Base-by-base conservation (phyloP, 2,329 filamentous ascomycete genomes). In the Cryphonectria nitschkei region DNA sequence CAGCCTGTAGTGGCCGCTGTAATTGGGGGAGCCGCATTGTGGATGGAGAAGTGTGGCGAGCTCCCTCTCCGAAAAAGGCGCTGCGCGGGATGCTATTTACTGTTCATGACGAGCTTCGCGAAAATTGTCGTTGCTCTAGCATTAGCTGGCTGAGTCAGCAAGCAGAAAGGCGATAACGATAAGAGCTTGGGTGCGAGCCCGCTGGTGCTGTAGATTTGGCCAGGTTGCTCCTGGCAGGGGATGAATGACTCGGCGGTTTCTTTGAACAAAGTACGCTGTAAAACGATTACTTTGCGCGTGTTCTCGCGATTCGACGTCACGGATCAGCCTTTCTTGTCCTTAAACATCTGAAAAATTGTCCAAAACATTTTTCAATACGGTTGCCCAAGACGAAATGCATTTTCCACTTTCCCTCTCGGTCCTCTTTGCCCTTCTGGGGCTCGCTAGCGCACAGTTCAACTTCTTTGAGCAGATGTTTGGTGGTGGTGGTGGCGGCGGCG, bases 381-480 rank as follows among this genome's bases (percentile, higher is more conserved):
- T 34, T n/a, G n/a, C 8, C n/a, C 60, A 39, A 19, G n/a, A n/a
- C 14, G 70, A 80, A 74, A 61, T 72, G 77, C 71, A 69, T 77
- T 16, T 68, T 68, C 73, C 41, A 65, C 80, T 50, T 73, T 78
- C n/a, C 69, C 86, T 67, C 76, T 86, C 61, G 75, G 66, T 73
- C 3, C 46, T 89, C 29, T 79, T 94, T 22, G 82, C 92, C 65
- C 80, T 94, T 39, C 78, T 93, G 71, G 82, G 88, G 73, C 81
- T 88, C 22, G 89, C 86, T 4, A 84, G 87, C 70, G 93, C 93
- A 14, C 95, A 98, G 82, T 98, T 98, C 81, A 92, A 93, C 79
- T 97, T 99, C 88, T 99, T 98, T 83, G 95, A 98, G 80, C 94
- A 98, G 77, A 97, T 98, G 93, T 98, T 99, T 80, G 87, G 89